A percentile compares a stretch with the other conserved stretches of the same genome.
Evolutionary conservation across 495 filamentous ascomycete species (phyloP).

Genomic region (Penicillium roqueforti): DNA sequence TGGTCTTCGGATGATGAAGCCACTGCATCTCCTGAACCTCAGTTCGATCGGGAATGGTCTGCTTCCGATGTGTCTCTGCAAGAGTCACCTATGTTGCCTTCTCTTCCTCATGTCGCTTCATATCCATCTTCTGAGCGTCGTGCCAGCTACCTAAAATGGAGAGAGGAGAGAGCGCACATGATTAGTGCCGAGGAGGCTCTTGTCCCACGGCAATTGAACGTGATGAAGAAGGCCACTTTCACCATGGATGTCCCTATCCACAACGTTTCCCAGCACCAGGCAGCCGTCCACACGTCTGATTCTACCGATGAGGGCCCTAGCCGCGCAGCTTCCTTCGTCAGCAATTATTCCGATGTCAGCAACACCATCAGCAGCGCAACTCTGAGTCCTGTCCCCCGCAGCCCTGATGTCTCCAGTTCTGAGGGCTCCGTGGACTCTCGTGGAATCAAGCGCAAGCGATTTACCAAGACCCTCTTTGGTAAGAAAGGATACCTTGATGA

Average conservation of each 20-base stretch:
- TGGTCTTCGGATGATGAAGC: neutral
- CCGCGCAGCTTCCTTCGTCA: neutral
- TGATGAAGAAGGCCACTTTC: neutral
- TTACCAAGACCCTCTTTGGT: slow-evolving; percentile 50
- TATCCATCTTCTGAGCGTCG: neutral
- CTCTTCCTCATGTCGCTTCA: neutral
- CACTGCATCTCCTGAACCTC: neutral
- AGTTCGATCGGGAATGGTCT: neutral
- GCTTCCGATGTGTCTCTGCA: neutral
- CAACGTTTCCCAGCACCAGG: neutral
- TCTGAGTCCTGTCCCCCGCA: neutral
- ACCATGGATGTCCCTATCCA: neutral
- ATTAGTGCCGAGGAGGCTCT: neutral
- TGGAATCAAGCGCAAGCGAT: neutral
- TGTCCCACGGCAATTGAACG: neutral
- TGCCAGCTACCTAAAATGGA: neutral
- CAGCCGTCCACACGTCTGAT: neutral
- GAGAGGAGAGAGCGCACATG: neutral
- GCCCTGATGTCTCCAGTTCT: neutral
- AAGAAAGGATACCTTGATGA: slow-evolving; percentile 32
- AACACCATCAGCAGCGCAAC: neutral
- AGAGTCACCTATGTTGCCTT: neutral
- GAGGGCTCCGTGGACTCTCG: neutral
- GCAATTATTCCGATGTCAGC: neutral
- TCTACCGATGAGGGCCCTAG: neutral